Evolutionary conservation across 106 monocot species (phyloP).

Genomic region (Dendrobium nobile): DNA sequence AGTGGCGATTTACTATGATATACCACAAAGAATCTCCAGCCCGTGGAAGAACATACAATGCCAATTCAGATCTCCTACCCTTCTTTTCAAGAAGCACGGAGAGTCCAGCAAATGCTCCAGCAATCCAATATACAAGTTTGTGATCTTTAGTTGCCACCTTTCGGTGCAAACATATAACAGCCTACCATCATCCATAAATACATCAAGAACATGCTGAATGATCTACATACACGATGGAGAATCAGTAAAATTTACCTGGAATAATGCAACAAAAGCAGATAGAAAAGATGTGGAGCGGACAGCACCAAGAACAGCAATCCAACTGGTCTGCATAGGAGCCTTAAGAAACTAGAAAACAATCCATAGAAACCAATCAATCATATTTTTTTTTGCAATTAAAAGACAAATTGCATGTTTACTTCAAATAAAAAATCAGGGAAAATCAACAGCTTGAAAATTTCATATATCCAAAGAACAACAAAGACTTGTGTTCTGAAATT

Average conservation of each 20-base stretch:
- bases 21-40: slow-evolving; percentile 96
- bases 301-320: slow-evolving; percentile 80
- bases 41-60: slow-evolving; percentile 95
- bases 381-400: not conserved
- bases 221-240: not conserved
- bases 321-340: slow-evolving; percentile 64
- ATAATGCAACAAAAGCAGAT: slow-evolving; percentile 90
- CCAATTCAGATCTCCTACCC: slow-evolving; percentile 77
- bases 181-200: slow-evolving; percentile 29
- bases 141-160: slow-evolving; percentile 83
- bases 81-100: slow-evolving; percentile 95
- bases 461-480: not conserved
- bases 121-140: slow-evolving; percentile 87
- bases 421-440: not conserved
- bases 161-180: slow-evolving; percentile 76
- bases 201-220: slow-evolving; percentile 4
- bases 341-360: slow-evolving; percentile 67
- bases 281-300: slow-evolving; percentile 89
- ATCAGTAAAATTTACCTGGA: slow-evolving; percentile 58
- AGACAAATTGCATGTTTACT: not conserved
- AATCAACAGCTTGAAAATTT: not conserved
- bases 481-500: not conserved
- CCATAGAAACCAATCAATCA: slow-evolving; percentile 9
- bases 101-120: slow-evolving; percentile 73
- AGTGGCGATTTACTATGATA: slow-evolving; percentile 74